Base-by-base conservation (phyloP, 106 monocot species). In the Acanthochlamys bracteata region DNA sequence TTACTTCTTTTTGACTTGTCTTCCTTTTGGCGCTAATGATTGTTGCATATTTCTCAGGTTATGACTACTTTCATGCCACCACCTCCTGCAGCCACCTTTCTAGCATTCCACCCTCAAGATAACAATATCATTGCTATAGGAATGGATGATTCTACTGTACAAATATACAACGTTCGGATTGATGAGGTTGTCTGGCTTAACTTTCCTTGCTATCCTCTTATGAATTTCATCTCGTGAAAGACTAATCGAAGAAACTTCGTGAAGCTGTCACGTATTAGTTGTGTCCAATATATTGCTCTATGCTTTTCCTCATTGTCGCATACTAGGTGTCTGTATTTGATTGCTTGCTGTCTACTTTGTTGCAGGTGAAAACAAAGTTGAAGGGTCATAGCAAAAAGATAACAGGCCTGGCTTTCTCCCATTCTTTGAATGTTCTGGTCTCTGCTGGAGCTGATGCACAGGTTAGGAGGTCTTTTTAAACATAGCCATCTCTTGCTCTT, bases 71-170 rank as follows among this genome's bases (percentile, higher is more conserved):
- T 90, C 63, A 86, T 86, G 90, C 58, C 85, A 23, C 80, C 85
- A 12, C 85, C 85, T 51, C 85, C 90, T 1, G 80, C 83, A 66
- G 85, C 90, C 52, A 90, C 90, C 52, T 90, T 80, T 71, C 75
- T 90, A 42, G 90, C 90, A 46, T 86, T 86, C 27, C 83, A 90
- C 70, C 90, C 85, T 19, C 80, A 90, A 47, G 86, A 90, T 69
- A 86, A 90, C 59, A 90, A 90, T 60, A 83, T 90, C 14, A 90
- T 90, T 72, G 85, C 85, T 15, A 83, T 90, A 63, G 90, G 90
- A 56, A 90, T 86, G 90, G 85, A 90, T 23, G 90, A 90, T 27
- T 83, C 82, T 17, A 80, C 85, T 41, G 78, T 90, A 54, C 86
- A 90, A 25, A 82, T 90, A 24, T 90, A 80, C 71, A 85, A 90